phyloP scores from a whole-genome alignment of 2,329 filamentous ascomycete genomes.

The Aspergillus ibericus region DNA sequence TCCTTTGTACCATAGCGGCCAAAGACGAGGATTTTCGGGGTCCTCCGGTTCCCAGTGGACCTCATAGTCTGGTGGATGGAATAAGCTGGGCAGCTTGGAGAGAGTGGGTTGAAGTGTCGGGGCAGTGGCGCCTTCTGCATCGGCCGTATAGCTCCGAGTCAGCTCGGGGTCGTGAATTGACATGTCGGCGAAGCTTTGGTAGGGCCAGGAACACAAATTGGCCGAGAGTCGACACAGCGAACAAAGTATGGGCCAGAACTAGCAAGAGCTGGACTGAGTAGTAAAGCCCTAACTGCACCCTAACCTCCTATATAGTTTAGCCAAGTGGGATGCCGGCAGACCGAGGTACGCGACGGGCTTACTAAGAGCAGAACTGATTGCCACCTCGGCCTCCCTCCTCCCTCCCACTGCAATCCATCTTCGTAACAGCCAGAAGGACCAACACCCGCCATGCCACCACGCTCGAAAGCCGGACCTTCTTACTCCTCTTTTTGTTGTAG shows the following conservation, averaged over 20 bases:
- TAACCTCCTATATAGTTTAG: background rate
- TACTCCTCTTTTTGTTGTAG: too few species aligned
- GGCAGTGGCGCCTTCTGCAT: background rate
- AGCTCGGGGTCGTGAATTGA: background rate
- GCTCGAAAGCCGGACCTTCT: too few species aligned
- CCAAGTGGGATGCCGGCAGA: background rate
- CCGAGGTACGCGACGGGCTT: background rate
- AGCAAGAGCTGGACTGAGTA: too few species aligned
- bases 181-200: too few species aligned
- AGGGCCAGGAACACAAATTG: too few species aligned
- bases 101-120: background rate
- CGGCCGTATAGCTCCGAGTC: conserved; percentile 4
- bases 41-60: conserved; percentile 15
- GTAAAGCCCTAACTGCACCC: background rate
- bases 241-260: background rate
- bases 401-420: too few species aligned
- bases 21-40: conserved; percentile 17
- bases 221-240: background rate
- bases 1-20: conserved; percentile 20
- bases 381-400: background rate
- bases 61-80: conserved; percentile 13
- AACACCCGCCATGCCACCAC: too few species aligned
- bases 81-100: background rate
- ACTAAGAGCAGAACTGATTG: background rate
- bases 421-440: too few species aligned